Evolutionary conservation across 352 stramenopile species (phyloP).

Genomic region (Phytophthora chlamydospora): DNA sequence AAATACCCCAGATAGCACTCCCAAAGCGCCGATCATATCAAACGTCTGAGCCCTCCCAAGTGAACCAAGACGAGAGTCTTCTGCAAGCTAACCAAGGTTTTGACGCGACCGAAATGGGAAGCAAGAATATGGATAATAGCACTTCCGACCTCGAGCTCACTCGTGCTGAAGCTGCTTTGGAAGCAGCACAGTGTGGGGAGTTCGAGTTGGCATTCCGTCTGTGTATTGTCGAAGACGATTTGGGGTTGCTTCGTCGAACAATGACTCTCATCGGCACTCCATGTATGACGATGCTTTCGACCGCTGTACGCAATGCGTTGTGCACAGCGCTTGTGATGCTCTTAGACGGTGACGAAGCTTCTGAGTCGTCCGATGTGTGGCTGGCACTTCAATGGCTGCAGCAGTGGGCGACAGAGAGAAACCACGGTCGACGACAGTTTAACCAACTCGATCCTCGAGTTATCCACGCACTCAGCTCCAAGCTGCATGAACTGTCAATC

Average conservation of each 20-base stretch:
- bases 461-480: conserved; percentile 35
- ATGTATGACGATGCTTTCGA: conserved; percentile 44
- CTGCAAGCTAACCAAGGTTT: conserved; percentile 7
- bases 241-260: conserved; percentile 43
- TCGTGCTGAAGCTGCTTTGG: conserved; percentile 43
- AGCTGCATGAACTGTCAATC: conserved; percentile 34
- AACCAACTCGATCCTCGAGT: conserved; percentile 50
- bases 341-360: conserved; percentile 31
- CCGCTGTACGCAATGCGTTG: conserved; percentile 44
- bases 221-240: conserved; percentile 61
- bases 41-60: background rate
- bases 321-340: conserved; percentile 64
- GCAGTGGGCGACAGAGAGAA: conserved; percentile 19
- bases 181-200: conserved; percentile 47
- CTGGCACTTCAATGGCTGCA: conserved; percentile 61
- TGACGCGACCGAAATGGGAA: conserved; percentile 12
- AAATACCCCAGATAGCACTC: conserved; percentile 27
- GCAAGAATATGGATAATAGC: background rate
- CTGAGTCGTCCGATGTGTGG: conserved; percentile 35
- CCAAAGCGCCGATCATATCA: conserved; percentile 8
- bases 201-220: conserved; percentile 60
- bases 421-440: conserved; percentile 18
- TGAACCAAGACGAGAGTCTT: background rate
- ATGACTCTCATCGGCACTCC: conserved; percentile 38
- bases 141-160: conserved; percentile 28